Evolutionary conservation across 169 alveolate genomes (phyloP), one percentile per base, ranked within the genome.

Genomic region (Eimeria zaria): DNA sequence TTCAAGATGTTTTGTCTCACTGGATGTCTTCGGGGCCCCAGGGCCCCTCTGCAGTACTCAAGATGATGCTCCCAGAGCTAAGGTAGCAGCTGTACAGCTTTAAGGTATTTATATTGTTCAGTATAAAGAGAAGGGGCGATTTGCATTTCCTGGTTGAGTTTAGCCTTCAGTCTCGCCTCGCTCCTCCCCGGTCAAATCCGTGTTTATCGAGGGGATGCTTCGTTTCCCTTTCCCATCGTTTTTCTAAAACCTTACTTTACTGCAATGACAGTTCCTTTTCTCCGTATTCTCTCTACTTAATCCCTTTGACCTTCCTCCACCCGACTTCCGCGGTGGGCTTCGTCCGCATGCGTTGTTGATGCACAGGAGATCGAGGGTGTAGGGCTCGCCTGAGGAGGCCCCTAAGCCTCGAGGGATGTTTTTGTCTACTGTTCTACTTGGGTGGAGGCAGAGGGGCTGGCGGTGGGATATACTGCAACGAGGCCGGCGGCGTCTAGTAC

Each of bases 361-460:
- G 11, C 8, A 20, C 41, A n/a, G n/a, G 74, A 64, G 74, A 27
- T 64, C 7, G 74, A 24, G 12, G 74, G 74, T 64, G 41, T n/a
- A n/a, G 39, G 74, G 39, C n/a, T 64, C 74, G 41, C 74, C 14
- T 64, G 74, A 36, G 6, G 18, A 27, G 41, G 74, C 39, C 16
- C 41, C 2, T 0, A 64, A 64, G 39, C 9, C 39, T 11, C 18
- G 84, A 33, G 58, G 39, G 33, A 80, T 92, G 71, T 78, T 74
- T 46, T 67, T 92, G 62, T 60, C 92, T 41, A n/a, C 69, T 33
- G 24, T n/a, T 36, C n/a, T 48, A 30, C 39, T n/a, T 1, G 97
- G 95, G n/a, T 95, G 95, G 95, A 48, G 97, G 67, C 84, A 90
- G 67, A 71, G 93, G 14, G 97, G 97, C 46, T 95, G 95, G 95